Base-by-base conservation (phyloP, 2,329 filamentous ascomycete genomes). In the Monosporascus sp. region DNA sequence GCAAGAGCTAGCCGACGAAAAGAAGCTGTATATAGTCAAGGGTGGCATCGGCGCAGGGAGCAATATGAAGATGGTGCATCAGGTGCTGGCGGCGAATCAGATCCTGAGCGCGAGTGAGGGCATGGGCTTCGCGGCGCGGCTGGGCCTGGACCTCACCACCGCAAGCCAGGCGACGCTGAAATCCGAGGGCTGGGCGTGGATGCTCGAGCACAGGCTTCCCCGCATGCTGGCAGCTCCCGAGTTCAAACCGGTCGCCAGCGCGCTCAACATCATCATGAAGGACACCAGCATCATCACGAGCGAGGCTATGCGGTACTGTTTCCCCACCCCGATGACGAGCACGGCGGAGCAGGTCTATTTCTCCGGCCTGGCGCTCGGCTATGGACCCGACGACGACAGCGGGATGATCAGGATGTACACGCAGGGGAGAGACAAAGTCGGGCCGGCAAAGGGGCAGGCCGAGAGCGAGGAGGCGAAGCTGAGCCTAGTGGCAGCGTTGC, bases 271-370 rank as follows among this genome's bases (percentile, higher is more conserved):
- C 58, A 84, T 84, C 55, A 58, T 81, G 37, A 85, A 85, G 68
- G 82, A 85, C 65, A 72, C 74, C 63, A 76, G 80, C 48, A 89
- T 89, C 68, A 87, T 89, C 65, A 88, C 85, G 2, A 79, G 81
- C 25, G 83, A 83, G 53, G 83, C 84, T 1, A 74, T 83, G 20
- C 72, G 80, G 43, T 69, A 73, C 51, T 72, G 74, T 27, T 88
- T 86, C 65, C 77, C 83, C 0, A 78, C 78, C 1, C 82, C 82
- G 0, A 78, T 89, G 63, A 81, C 79, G 52, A 78, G 77, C 38
- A 75, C 77, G 0, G 84, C 85, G 11, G 85, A 89, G 68, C 83
- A 87, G 65, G 75, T 80, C 27, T 88, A 87, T 63, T 77, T 86
- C 52, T 69, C 80, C 27, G 82, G 77, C 15, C 67, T 87, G 7